phyloP scores from a whole-genome alignment of 805 yeast genomes.

The Metschnikowia cerradonensis region DNA sequence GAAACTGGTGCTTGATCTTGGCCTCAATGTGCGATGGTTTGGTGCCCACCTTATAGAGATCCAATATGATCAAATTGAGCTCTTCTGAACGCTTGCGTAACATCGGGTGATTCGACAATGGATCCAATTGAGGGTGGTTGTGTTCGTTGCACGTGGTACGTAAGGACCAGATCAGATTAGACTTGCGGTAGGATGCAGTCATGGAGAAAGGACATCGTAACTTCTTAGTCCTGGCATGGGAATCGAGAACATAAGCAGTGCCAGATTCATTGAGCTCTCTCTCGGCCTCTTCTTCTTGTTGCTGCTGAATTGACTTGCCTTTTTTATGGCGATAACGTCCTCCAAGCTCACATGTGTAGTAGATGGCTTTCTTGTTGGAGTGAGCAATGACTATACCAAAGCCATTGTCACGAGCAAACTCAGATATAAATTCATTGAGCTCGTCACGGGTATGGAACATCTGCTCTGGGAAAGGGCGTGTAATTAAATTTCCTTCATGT shows the following conservation, averaged over 20 bases:
- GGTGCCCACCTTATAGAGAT: conserved; percentile 51
- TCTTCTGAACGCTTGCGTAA: conserved; percentile 51
- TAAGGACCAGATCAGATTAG: conserved; percentile 48
- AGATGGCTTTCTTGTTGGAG: conserved; percentile 54
- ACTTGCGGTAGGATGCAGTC: conserved; percentile 52
- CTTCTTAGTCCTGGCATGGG: conserved; percentile 46
- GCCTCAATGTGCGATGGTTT: conserved; percentile 53
- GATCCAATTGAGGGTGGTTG: conserved; percentile 56
- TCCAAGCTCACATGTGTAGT: conserved; percentile 56
- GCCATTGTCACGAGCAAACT: conserved; percentile 54
- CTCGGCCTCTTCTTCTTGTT: conserved; percentile 20
- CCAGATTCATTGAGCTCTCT: conserved; percentile 25
- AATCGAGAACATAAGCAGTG: conserved; percentile 35
- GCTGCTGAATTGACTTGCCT: conserved; percentile 21
- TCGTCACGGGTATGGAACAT: conserved; percentile 47
- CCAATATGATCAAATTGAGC: conserved; percentile 48
- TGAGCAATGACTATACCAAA: conserved; percentile 59
- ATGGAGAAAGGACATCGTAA: conserved; percentile 56
- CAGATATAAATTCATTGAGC: conserved; percentile 50
- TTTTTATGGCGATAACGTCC: conserved; percentile 54
- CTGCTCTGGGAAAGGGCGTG: conserved; percentile 53
- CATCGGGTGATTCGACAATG: conserved; percentile 54
- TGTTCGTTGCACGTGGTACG: conserved; percentile 54
- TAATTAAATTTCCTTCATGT: conserved; percentile 47
- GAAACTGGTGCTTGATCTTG: conserved; percentile 48